Base-by-base conservation (phyloP, 1,284 basidiomycete species). In the Cutaneotrichosporon sp. region DNA sequence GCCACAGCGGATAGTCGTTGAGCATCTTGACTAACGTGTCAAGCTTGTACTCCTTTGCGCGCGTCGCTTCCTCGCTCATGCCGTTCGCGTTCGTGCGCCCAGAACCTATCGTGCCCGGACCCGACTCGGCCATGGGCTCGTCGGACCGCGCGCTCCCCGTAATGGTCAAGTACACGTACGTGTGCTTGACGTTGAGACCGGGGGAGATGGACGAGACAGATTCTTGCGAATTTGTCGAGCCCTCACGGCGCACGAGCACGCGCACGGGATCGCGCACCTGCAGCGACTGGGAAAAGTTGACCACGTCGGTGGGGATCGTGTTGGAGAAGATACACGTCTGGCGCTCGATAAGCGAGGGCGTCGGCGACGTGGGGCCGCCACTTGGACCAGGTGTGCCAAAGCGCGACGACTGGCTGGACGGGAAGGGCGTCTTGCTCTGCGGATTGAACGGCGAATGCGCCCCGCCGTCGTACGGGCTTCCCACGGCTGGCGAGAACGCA, bases 31-130 rank as follows among this genome's bases (percentile, higher is more conserved):
- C 85, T 34, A 98, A 80, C 15, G 91, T 92, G 67, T 98, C 93
- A 48, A 98, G 79, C 76, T 98, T 98, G 89, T 92, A 97, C 75
- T 97, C 93, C 59, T 90, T 83, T 35, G 91, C 91, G 70, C 90
- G 87, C 13, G 84, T 83, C 42, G 84, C 90, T 75, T 93, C 90
- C 13, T 88, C 86, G 71, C 64, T 73, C 12, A 84, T 82, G 4
- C 83, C 80, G 38, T 85, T 82, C 3, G 61, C 56, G 21, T 57
- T 65, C 14, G 55, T 54, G 49, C 90, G 79, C 13, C 90, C 90
- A 21, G 89, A 90, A 17, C 91, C 91, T 60, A 92, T 91, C 46
- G 91, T 92, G 10, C 90, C 90, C 30, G 88, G 80, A 4, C 90
- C 89, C 30, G 80, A 73, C 15, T 79, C 76, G 37, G 80, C 67